Conservation (phyloP, 129 eudicot species). For the Lactuca sativa region DNA sequence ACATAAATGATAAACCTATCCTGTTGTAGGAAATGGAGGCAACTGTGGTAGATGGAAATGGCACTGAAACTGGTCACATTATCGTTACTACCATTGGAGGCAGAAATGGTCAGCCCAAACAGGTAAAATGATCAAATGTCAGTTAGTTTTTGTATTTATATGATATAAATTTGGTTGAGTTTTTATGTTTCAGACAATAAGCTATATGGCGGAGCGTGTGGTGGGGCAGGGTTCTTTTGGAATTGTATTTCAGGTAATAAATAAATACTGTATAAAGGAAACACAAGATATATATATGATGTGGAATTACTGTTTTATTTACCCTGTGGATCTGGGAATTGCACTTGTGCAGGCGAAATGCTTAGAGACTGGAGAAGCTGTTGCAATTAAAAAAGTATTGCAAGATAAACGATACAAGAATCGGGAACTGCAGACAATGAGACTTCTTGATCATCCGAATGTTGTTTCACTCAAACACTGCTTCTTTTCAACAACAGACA, state of each 20-base stretch:
- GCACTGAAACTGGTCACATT: conserved; percentile 84
- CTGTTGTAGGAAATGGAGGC: conserved; percentile 69
- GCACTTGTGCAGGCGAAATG: conserved; percentile 68
- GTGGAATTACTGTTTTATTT: too few relatives aligned
- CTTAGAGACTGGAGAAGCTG: conserved; percentile 81
- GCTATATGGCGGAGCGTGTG: conserved; percentile 91
- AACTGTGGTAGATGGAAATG: conserved; percentile 78
- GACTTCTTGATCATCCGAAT: conserved; percentile 89
- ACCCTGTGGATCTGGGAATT: conserved; percentile 1
- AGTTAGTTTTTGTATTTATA: neutral
- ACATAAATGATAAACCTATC: neutral
- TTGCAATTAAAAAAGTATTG: conserved; percentile 83
- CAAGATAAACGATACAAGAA: conserved; percentile 89
- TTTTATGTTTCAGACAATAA: conserved; percentile 55
- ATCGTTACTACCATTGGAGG: conserved; percentile 86
- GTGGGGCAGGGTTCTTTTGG: conserved; percentile 96
- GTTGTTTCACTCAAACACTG: conserved; percentile 81
- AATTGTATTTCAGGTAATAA: conserved; percentile 76
- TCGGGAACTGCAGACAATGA: conserved; percentile 85
- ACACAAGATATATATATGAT: too few relatives aligned
- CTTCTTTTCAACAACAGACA: conserved; percentile 90
- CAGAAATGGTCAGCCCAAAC: conserved; percentile 77
- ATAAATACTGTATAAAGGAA: too few relatives aligned
- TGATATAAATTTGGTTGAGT: neutral
- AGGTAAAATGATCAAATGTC: conserved; percentile 33